These are phyloP conservation scores for Citrus cavaleriei DNA, from an alignment of 345 rosid genomes.

Conservation along the genomic window DNA sequence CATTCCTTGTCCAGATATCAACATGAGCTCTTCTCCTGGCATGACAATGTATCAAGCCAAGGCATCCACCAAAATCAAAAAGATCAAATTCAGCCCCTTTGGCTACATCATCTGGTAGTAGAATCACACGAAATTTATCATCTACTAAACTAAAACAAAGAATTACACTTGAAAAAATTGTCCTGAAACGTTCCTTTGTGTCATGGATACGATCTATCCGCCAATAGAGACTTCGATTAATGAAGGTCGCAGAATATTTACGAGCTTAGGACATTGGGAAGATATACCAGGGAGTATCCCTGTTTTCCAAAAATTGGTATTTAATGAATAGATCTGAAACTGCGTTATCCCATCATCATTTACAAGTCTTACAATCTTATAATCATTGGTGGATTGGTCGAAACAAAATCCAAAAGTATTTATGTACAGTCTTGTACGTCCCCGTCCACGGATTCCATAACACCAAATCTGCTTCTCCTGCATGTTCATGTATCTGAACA, in stretches of 20 bases:
- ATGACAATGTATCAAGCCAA: background rate
- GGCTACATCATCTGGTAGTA: background rate
- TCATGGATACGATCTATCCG: background rate
- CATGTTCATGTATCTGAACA: too few species aligned
- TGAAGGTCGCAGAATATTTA: background rate
- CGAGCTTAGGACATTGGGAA: too few species aligned
- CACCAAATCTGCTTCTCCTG: too few species aligned
- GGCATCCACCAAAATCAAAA: background rate
- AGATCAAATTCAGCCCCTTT: background rate
- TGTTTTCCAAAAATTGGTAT: background rate
- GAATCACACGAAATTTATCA: background rate
- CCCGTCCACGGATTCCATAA: slow-evolving; percentile 4
- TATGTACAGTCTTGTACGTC: background rate
- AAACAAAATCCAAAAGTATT: background rate
- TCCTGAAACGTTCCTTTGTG: background rate
- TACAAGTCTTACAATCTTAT: background rate
- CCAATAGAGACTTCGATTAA: background rate
- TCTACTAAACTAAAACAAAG: background rate
- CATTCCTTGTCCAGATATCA: too few species aligned
- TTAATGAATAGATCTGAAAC: background rate
- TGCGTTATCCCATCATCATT: too few species aligned
- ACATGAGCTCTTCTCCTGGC: too few species aligned
- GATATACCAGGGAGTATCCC: background rate
- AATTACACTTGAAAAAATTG: background rate
- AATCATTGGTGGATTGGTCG: background rate